phyloP scores from a whole-genome alignment of 768 basidiomycete species.

The Cantharellus cinnabarinus region DNA sequence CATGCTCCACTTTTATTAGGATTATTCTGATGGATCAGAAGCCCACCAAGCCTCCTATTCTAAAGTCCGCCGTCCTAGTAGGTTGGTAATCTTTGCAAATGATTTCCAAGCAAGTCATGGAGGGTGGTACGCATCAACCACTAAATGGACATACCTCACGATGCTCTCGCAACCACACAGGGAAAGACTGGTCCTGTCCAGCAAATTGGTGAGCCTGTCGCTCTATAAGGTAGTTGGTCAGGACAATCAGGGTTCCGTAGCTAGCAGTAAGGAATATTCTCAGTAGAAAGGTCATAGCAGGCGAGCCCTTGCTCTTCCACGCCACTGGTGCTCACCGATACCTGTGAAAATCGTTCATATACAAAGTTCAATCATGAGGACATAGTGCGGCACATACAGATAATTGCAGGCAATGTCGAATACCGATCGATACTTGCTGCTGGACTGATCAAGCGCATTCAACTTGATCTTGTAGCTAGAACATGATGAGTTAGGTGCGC shows the following conservation, averaged over 20 bases:
- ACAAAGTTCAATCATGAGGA: not conserved
- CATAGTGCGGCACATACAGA: constrained; percentile 30
- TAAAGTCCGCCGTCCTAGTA: too few relatives aligned
- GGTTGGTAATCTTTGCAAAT: too few relatives aligned
- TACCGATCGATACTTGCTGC: constrained; percentile 54
- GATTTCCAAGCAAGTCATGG: too few relatives aligned
- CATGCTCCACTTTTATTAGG: too few relatives aligned
- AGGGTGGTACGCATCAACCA: too few relatives aligned
- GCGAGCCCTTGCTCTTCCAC: too few relatives aligned
- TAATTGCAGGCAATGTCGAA: constrained; percentile 72
- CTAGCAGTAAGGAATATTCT: constrained; percentile 5
- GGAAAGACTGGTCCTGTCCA: constrained; percentile 31
- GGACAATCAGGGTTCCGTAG: constrained; percentile 81
- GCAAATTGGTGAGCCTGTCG: constrained; percentile 8
- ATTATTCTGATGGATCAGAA: too few relatives aligned
- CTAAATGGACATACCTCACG: constrained; percentile 37
- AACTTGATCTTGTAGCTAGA: constrained; percentile 76
- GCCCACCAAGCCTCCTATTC: too few relatives aligned
- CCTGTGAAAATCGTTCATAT: constrained; percentile 17
- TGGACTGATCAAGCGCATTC: constrained; percentile 63
- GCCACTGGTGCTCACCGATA: constrained; percentile 27
- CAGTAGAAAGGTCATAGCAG: too few relatives aligned
- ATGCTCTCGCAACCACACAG: constrained; percentile 63
- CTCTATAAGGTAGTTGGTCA: constrained; percentile 89
- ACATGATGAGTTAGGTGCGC: not conserved